Conservation (phyloP, 805 yeast species). For the Kluyveromyces nonfermentans region DNA sequence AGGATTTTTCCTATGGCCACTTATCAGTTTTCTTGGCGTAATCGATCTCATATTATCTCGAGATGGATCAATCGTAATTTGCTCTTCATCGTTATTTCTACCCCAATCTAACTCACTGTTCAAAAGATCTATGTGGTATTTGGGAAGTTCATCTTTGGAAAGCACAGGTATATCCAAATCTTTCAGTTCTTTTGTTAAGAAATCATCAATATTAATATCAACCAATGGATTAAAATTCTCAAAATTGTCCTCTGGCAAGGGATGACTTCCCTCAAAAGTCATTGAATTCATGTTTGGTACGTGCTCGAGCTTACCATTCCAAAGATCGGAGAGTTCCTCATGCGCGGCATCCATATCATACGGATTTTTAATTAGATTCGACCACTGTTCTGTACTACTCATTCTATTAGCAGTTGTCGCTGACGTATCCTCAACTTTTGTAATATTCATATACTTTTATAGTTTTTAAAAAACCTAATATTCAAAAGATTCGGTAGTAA, state of each 20-base stretch:
- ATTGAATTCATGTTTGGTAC: not conserved
- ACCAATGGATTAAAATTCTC: constrained; percentile 37
- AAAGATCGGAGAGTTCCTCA: not conserved
- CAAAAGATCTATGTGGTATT: not conserved
- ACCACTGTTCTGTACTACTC: constrained; percentile 4
- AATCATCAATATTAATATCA: constrained; percentile 44
- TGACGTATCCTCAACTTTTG: not conserved
- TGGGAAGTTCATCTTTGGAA: constrained; percentile 10
- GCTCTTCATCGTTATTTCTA: not conserved
- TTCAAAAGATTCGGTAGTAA: not conserved
- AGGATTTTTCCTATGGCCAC: constrained; percentile 46
- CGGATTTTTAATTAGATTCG: constrained; percentile 2
- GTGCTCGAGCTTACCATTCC: not conserved
- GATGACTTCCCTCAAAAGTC: not conserved
- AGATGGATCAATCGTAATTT: not conserved
- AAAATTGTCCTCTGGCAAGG: constrained; percentile 36
- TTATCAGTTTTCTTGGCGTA: constrained; percentile 7
- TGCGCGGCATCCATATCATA: not conserved
- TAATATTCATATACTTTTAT: too few species aligned
- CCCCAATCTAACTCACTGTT: constrained; percentile 6
- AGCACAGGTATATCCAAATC: constrained; percentile 53
- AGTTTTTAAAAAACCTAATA: not conserved
- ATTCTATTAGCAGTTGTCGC: not conserved
- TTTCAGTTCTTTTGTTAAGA: constrained; percentile 48
- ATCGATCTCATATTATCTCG: not conserved